Base-by-base conservation (phyloP, 2,329 filamentous ascomycete genomes). In the Venturia aucupariae region DNA sequence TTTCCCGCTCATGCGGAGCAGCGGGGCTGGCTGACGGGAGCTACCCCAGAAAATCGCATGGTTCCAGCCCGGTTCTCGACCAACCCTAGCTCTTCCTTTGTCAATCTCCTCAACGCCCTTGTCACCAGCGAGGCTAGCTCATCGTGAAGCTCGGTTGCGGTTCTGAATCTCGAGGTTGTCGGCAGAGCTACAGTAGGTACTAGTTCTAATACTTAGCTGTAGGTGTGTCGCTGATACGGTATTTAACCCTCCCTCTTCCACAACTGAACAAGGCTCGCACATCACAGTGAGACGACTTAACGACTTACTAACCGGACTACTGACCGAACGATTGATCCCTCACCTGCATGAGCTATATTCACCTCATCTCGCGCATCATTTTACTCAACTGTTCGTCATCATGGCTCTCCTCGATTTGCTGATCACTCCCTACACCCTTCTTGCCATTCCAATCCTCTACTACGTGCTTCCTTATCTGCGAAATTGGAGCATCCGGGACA, bases 381-480 rank as follows among this genome's bases (percentile, higher is more conserved):
- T 35, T 15, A 32, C 30, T 35, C 5, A 8, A 8, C 19, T n/a
- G 2, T 15, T 35, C 4, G 32, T 35, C 27, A 42, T 46, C 46
- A 63, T 55, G 62, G 51, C n/a, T 1, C 35, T 63, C 41, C 27
- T 59, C 24, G 51, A 63, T 46, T 32, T 41, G 24, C 51, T 63
- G 1, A 35, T 63, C 35, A 63, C 63, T 15, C 64, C 64, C 10
- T 65, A 65, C 44, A 60, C 62, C 19, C 76, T 82, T n/a, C 71
- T 84, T 11, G 75, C 80, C 7, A 70, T 81, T 39, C 69, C 86
- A 1, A 66, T 82, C 7, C 73, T 80, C 24, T 85, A 79, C 71
- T 89, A 86, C 70, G 62, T 86, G 11, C 81, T 85, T 63, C 80
- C 84, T 0, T 88, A 86, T 72, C 74, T 88, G 32, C 75, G 83